Evolutionary conservation across 2,329 filamentous ascomycete genomes (phyloP).

Genomic region (Aspergillus piperis): DNA sequence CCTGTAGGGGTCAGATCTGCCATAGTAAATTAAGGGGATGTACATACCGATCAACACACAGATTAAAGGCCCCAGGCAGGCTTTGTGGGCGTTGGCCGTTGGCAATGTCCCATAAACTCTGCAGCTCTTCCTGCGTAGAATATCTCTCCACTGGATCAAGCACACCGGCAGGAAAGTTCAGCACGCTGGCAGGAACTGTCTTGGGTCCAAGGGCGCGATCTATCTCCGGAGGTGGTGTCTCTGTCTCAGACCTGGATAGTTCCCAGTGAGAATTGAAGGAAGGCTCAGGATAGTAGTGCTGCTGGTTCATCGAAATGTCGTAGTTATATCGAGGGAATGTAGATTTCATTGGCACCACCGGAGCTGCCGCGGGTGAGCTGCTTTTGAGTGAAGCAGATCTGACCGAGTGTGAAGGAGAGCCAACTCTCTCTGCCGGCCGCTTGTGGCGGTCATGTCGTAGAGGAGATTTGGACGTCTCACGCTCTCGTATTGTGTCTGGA

Average conservation of each 20-base stretch:
- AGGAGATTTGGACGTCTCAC: constrained; percentile 20
- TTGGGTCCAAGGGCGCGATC: constrained; percentile 40
- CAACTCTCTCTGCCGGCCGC: background rate
- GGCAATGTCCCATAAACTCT: constrained; percentile 47
- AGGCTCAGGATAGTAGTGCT: constrained; percentile 38
- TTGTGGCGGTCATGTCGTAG: constrained; percentile 10
- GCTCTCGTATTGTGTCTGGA: constrained; percentile 15
- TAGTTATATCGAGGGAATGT: constrained; percentile 50
- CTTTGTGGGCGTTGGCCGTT: constrained; percentile 45
- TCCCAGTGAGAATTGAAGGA: constrained; percentile 18
- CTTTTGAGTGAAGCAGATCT: constrained; percentile 17
- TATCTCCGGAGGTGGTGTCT: constrained; percentile 37
- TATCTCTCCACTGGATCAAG: constrained; percentile 40
- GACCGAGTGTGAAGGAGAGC: constrained; percentile 8
- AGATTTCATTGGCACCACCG: constrained; percentile 44
- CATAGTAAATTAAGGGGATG: background rate
- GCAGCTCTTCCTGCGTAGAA: constrained; percentile 43
- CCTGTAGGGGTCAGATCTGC: constrained; percentile 29
- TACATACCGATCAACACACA: constrained; percentile 45
- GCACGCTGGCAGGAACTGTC: constrained; percentile 46
- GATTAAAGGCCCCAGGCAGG: constrained; percentile 38
- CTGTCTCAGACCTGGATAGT: constrained; percentile 29
- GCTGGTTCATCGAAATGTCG: constrained; percentile 37
- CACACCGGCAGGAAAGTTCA: constrained; percentile 42
- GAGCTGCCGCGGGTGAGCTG: constrained; percentile 29